Conservation (phyloP, 768 basidiomycete genomes). For the Suillus ampliporus region DNA sequence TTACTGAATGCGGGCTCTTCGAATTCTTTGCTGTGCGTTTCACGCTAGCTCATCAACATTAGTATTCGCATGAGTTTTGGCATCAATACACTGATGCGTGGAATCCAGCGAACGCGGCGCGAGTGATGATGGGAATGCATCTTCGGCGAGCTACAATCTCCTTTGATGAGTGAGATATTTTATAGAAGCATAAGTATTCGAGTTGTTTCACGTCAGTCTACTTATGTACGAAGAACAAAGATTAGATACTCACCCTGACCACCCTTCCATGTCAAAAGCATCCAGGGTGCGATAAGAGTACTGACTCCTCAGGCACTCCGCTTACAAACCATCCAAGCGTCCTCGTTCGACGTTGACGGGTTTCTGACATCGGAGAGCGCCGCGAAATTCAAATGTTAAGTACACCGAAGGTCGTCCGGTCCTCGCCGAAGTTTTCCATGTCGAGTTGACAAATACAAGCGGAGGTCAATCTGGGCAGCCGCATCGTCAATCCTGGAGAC, state of each 20-base stretch:
- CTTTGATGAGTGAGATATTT: background rate
- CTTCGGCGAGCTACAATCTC: background rate
- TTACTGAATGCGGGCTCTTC: background rate
- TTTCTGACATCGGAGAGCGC: background rate
- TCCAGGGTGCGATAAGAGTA: conserved; percentile 7
- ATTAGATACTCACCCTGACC: background rate
- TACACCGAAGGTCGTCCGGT: background rate
- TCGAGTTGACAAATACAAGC: background rate
- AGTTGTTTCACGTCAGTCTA: background rate
- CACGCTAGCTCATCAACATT: background rate
- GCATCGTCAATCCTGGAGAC: background rate
- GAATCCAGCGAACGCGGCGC: background rate
- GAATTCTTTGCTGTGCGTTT: background rate
- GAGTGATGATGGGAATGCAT: background rate
- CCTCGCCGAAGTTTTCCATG: background rate
- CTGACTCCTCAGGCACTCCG: background rate
- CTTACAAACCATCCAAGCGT: background rate
- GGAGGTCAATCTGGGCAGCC: background rate
- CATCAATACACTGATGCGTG: background rate
- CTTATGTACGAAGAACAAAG: background rate
- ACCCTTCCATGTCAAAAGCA: background rate
- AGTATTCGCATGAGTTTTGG: background rate
- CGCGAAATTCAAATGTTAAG: background rate
- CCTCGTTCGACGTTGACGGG: background rate
- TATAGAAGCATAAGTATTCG: background rate